phyloP scores from a whole-genome alignment of 1,284 basidiomycete genomes.

The Pseudozyma tsukubaensis region DNA sequence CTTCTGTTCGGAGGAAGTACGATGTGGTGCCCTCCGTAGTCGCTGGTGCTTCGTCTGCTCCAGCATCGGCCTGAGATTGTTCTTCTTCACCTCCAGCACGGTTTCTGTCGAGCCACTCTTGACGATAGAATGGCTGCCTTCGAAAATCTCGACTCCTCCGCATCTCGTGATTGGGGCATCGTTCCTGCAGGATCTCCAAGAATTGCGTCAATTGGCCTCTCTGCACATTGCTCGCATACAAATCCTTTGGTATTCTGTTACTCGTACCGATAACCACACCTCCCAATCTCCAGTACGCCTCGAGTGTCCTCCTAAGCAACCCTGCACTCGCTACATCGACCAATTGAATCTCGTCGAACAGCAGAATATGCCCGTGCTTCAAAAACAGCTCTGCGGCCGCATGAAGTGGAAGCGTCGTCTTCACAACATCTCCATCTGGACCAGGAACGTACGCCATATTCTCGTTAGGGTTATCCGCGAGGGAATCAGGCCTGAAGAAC shows the following conservation, averaged over 20 bases:
- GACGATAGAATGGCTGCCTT: conserved; percentile 66
- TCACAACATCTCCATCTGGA: conserved; percentile 48
- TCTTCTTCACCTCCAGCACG: background rate
- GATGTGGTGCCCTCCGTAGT: conserved; percentile 6
- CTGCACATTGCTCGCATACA: conserved; percentile 79
- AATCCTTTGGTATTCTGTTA: conserved; percentile 77
- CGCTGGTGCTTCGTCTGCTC: background rate
- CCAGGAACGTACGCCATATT: conserved; percentile 36
- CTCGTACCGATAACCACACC: conserved; percentile 75
- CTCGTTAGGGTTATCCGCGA: conserved; percentile 19
- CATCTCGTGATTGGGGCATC: conserved; percentile 76
- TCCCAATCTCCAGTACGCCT: conserved; percentile 81
- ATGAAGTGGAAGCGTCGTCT: conserved; percentile 70
- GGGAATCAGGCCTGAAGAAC: conserved; percentile 56
- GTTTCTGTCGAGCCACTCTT: conserved; percentile 44
- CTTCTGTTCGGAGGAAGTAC: conserved; percentile 53
- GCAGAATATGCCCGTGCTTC: conserved; percentile 74
- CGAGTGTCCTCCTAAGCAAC: conserved; percentile 77
- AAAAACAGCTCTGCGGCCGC: conserved; percentile 73
- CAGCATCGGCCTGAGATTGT: background rate
- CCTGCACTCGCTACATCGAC: conserved; percentile 77
- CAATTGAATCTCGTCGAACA: conserved; percentile 80
- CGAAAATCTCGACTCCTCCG: conserved; percentile 69
- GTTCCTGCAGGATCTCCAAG: conserved; percentile 75
- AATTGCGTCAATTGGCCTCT: conserved; percentile 73